phyloP scores from a whole-genome alignment of 768 basidiomycete genomes.

The Tremella mesenterica region DNA sequence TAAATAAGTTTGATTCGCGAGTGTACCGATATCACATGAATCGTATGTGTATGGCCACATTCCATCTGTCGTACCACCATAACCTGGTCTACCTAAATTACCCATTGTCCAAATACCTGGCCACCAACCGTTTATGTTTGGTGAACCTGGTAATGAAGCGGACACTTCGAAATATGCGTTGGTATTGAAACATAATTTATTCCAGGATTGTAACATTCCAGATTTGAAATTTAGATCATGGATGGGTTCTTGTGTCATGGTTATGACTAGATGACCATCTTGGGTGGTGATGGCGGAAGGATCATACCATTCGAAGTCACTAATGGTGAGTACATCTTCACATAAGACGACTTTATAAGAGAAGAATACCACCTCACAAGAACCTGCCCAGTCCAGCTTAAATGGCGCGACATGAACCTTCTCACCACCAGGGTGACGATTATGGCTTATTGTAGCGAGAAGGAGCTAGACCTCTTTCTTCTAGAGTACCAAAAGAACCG shows the following conservation, averaged over 20 bases:
- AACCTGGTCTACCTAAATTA: slow-evolving; percentile 81
- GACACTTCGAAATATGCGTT: slow-evolving; percentile 63
- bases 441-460: too few species aligned
- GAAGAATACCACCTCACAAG: not conserved
- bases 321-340: slow-evolving; percentile 9
- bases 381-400: too few species aligned
- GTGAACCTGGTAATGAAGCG: slow-evolving; percentile 42
- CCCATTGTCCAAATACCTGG: slow-evolving; percentile 56
- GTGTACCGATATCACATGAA: slow-evolving; percentile 35
- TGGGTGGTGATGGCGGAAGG: slow-evolving; percentile 62
- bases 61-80: slow-evolving; percentile 77
- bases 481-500: too few species aligned
- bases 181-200: slow-evolving; percentile 91
- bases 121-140: slow-evolving; percentile 47
- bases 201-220: slow-evolving; percentile 49
- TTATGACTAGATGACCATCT: slow-evolving; percentile 66
- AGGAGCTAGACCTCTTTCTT: too few species aligned
- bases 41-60: slow-evolving; percentile 41
- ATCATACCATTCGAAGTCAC: slow-evolving; percentile 71
- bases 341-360: too few species aligned
- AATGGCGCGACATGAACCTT: too few species aligned
- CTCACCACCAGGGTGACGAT: too few species aligned
- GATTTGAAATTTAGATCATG: slow-evolving; percentile 61
- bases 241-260: slow-evolving; percentile 56
- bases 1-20: slow-evolving; percentile 38